Conservation (phyloP, 2,329 filamentous ascomycete species). For the Aureobasidium sp. region DNA sequence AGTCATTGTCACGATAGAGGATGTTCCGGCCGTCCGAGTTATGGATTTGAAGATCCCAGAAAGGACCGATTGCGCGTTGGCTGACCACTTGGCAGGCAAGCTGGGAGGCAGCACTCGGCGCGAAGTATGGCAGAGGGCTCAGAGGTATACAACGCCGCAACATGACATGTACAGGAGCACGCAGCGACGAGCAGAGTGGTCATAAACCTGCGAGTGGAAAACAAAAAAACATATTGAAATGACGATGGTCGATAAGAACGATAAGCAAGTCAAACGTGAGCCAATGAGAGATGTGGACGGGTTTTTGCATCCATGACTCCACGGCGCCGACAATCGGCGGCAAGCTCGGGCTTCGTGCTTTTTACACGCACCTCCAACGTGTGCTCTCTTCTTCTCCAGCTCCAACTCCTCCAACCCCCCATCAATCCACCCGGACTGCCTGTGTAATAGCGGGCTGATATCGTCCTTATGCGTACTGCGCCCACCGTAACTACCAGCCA, state of each 20-base stretch:
- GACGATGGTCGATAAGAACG: not conserved
- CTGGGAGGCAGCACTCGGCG: not conserved
- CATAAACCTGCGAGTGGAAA: not conserved
- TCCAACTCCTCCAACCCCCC: not conserved
- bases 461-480: conserved; percentile 37
- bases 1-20: not conserved
- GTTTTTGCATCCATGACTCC: not conserved
- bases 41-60: not conserved
- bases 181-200: not conserved
- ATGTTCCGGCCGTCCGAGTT: not conserved
- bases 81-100: not conserved
- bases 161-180: not conserved
- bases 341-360: not conserved
- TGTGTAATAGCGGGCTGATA: conserved; percentile 11
- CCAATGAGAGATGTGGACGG: not conserved
- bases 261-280: not conserved
- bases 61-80: conserved; percentile 2
- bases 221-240: not conserved
- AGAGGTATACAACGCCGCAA: not conserved
- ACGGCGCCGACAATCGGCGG: not conserved
- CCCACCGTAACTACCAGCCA: conserved; percentile 45
- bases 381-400: not conserved
- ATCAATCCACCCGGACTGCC: conserved; percentile 11
- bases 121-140: not conserved
- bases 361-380: not conserved